Conservation (phyloP, 2,329 filamentous ascomycete species). For the Colletotrichum melonis region DNA sequence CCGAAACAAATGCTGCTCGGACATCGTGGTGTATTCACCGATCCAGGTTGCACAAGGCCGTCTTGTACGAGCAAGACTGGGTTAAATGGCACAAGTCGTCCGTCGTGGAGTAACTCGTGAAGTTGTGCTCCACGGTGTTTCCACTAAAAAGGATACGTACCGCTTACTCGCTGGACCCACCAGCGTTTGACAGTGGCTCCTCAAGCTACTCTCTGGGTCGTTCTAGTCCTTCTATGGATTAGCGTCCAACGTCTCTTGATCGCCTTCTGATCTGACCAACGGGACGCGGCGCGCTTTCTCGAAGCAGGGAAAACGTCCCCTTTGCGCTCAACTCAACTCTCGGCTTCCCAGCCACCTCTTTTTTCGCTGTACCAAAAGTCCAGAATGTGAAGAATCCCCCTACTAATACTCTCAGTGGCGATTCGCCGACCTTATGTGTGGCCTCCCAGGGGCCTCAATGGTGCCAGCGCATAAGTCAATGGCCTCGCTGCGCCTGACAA, state of each 20-base stretch:
- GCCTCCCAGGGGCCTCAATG: slow-evolving; percentile 8
- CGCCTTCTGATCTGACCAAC: slow-evolving; percentile 23
- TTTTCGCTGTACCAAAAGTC: neutral
- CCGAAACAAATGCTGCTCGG: slow-evolving; percentile 25
- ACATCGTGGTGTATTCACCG: slow-evolving; percentile 38
- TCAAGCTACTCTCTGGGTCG: slow-evolving; percentile 1
- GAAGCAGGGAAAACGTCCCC: slow-evolving; percentile 31
- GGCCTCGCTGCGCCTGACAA: neutral
- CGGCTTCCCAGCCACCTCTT: slow-evolving; percentile 42
- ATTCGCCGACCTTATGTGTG: slow-evolving; percentile 11
- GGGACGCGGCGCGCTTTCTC: slow-evolving; percentile 25
- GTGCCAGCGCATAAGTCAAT: slow-evolving; percentile 36
- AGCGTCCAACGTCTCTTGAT: slow-evolving; percentile 11
- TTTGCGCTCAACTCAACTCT: slow-evolving; percentile 5
- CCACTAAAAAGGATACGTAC: neutral
- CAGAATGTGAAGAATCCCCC: neutral
- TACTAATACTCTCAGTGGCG: neutral
- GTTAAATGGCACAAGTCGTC: slow-evolving; percentile 15
- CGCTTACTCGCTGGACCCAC: neutral
- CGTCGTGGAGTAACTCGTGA: slow-evolving; percentile 16
- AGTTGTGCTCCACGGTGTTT: slow-evolving; percentile 23
- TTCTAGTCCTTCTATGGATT: neutral
- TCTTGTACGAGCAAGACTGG: slow-evolving; percentile 24
- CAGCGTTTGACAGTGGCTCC: slow-evolving; percentile 3
- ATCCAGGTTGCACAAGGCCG: slow-evolving; percentile 27